Conservation (phyloP, 805 yeast genomes). For the Yarrowia sp. region DNA sequence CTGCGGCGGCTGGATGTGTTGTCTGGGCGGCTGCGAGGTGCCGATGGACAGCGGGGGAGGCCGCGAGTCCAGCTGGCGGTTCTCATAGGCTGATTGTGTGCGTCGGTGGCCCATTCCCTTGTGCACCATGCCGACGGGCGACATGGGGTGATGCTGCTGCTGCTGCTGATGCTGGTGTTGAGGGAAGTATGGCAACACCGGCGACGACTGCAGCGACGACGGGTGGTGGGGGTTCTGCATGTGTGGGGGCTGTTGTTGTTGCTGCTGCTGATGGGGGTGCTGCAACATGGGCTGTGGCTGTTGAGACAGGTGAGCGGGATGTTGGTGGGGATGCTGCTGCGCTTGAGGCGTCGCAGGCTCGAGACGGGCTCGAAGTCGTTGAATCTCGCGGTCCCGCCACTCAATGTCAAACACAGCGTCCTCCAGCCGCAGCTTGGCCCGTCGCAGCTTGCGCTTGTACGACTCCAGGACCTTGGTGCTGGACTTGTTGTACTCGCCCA, state of each 20-base stretch:
- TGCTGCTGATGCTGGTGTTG: conserved; percentile 39
- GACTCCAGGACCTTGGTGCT: conserved; percentile 48
- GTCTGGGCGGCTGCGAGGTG: conserved; percentile 33
- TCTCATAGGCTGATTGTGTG: conserved; percentile 33
- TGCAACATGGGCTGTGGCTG: conserved; percentile 13
- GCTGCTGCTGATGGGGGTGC: conserved; percentile 17
- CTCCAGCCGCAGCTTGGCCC: conserved; percentile 54
- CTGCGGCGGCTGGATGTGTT: conserved; percentile 39
- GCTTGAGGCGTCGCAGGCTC: conserved; percentile 37
- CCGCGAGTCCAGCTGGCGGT: conserved; percentile 39
- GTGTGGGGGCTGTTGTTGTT: conserved; percentile 41
- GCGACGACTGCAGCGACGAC: conserved; percentile 32
- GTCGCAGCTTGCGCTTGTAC: conserved; percentile 51
- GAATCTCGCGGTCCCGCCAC: conserved; percentile 57
- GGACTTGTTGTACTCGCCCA: conserved; percentile 45
- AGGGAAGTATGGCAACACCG: conserved; percentile 32
- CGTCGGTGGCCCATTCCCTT: conserved; percentile 33
- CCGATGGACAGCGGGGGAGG: conserved; percentile 32
- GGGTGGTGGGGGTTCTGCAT: conserved; percentile 38
- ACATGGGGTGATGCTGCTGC: conserved; percentile 30
- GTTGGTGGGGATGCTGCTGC: conserved; percentile 37
- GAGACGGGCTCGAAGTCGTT: conserved; percentile 46
- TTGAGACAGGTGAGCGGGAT: conserved; percentile 21
- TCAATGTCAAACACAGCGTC: conserved; percentile 56
- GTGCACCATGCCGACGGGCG: conserved; percentile 37